Evolutionary conservation across 192 early-diverging fungal genomes (phyloP), one percentile per base, ranked within the genome.

Genomic region (Dissophora globulifera): DNA sequence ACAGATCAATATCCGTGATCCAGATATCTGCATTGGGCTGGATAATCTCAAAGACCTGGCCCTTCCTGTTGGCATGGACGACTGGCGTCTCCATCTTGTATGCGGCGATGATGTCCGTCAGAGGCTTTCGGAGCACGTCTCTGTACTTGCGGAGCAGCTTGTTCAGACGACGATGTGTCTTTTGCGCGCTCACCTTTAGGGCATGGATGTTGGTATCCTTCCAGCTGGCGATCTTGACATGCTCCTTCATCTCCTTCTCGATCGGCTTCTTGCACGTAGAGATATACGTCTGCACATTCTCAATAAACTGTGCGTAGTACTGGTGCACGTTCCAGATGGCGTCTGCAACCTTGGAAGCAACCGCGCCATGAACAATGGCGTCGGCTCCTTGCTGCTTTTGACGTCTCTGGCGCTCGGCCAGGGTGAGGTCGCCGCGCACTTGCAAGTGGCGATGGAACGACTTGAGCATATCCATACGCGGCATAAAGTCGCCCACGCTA

Each of bases 131-230:
- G 32, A 99, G 82, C 0, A 94, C 84, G 35, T 90, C 89, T 2
- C 91, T 81, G 72, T 95, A 96, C 62, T 93, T 91, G 25, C 89
- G 90, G 43, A 99, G 83, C 62, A 94, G 95, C 81, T 97, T 98
- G 76, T 91, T 81, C 48, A 99, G 76, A 32, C 96, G 95, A 53
- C 90, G 81, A 79, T 99, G 98, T 9, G 96, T 94, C 80, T 93
- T 90, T 40, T 89, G 90, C 0, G 98, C 94, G 82, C 92, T 93
- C 58, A 93, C 92, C 25, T 91, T 86, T 32, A 99, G 78, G 0
- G 98, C 96, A 59, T 91, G 92, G 10, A 95, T 92, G 62, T 96
- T 99, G 17, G 95, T 90, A 71, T 99, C 98, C 78, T 96, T 96
- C 95, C 96, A 99, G 45, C 86, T 92, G 5, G 96, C 96, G 63